phyloP scores from a whole-genome alignment of 345 rosid genomes.

The Eucalyptus marginata region DNA sequence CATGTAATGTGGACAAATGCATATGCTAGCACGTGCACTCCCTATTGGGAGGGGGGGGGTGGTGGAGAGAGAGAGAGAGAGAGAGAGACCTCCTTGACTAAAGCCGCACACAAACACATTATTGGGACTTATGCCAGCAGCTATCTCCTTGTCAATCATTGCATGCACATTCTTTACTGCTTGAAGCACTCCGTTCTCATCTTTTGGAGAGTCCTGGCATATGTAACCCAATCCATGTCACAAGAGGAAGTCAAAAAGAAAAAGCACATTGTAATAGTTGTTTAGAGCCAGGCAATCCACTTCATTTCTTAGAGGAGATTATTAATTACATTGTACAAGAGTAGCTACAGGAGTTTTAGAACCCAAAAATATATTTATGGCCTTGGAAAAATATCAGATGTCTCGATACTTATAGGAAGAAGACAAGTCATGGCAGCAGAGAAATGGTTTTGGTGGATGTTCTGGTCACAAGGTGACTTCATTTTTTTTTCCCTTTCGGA shows the following conservation, averaged over 20 bases:
- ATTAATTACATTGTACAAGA: background rate
- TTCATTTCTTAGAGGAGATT: background rate
- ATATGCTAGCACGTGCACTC: background rate
- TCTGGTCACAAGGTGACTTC: background rate
- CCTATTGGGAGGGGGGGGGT: background rate
- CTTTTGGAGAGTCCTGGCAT: conserved; percentile 53
- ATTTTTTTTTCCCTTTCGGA: background rate
- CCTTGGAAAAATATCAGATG: background rate
- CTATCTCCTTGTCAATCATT: conserved; percentile 65
- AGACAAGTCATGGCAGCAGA: background rate
- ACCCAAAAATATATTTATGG: background rate
- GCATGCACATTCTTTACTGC: conserved; percentile 66
- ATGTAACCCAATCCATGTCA: background rate
- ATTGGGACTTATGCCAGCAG: conserved; percentile 45
- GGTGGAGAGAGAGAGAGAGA: background rate
- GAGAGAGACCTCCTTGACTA: conserved; percentile 77
- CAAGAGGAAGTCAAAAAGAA: background rate
- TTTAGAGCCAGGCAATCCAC: background rate
- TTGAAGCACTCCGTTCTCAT: conserved; percentile 49
- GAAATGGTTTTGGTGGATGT: background rate
- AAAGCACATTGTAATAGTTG: background rate
- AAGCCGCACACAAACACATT: conserved; percentile 71
- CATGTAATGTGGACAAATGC: background rate
- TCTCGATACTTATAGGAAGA: background rate
- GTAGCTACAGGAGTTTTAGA: background rate